Evolutionary conservation across 352 stramenopile genomes (phyloP).

Genomic region (Blastocystis sp.): DNA sequence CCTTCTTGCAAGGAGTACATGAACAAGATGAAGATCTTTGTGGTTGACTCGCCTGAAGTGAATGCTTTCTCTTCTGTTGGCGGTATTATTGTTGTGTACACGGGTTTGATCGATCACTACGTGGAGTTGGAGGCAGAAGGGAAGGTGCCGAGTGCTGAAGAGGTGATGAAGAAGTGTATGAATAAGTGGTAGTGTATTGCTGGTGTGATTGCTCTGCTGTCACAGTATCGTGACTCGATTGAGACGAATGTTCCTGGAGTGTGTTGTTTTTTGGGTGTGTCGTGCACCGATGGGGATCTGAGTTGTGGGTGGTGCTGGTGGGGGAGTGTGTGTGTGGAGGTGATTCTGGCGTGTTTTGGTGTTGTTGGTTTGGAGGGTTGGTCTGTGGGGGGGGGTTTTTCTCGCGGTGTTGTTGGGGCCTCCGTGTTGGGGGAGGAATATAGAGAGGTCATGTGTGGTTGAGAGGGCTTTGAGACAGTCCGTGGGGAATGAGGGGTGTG

Average conservation of each 20-base stretch:
- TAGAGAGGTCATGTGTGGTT: too few species aligned
- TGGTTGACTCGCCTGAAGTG: not conserved
- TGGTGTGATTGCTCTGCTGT: conserved; percentile 10
- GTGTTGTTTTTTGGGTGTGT: too few species aligned
- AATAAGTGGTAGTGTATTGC: conserved; percentile 25
- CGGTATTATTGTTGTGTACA: conserved; percentile 17
- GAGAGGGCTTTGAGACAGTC: too few species aligned
- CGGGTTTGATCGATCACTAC: conserved; percentile 18
- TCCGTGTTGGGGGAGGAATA: too few species aligned
- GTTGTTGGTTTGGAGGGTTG: too few species aligned
- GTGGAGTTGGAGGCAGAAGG: not conserved
- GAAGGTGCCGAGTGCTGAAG: not conserved
- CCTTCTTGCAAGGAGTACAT: conserved; percentile 39
- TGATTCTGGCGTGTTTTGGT: too few species aligned
- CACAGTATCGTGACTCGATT: not conserved
- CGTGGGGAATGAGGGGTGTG: too few species aligned
- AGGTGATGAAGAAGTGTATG: not conserved
- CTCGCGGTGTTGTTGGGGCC: too few species aligned
- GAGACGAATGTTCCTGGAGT: not conserved
- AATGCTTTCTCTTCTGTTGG: conserved; percentile 15
- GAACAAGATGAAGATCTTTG: conserved; percentile 15
- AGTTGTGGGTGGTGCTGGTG: too few species aligned
- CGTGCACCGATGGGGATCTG: too few species aligned
- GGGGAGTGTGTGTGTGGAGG: too few species aligned
- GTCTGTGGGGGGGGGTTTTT: too few species aligned